Base-by-base conservation (phyloP, 176 grass and related monocot genomes). In the Phyllostachys edulis region DNA sequence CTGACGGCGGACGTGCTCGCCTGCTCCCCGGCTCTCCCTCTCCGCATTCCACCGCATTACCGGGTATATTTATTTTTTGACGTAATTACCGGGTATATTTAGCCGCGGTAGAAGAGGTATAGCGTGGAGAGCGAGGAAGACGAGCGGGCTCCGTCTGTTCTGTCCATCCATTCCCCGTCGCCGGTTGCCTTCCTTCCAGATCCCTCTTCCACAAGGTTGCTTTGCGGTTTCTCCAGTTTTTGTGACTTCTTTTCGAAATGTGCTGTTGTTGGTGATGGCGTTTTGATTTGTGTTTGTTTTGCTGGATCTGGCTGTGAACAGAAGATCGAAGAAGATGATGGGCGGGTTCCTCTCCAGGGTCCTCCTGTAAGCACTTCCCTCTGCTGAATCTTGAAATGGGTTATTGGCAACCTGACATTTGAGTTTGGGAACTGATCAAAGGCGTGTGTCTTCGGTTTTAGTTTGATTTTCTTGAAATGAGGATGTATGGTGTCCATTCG, bases 301-400 rank as follows among this genome's bases (percentile, higher is more conserved):
- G 38, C 6, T 80, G 86, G 87, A 89, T 92, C 79, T 89, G 79
- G 62, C 44, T 86, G 81, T 34, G 81, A 44, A 71, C 81, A 86
- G 85, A 7, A 63, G 50, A 42, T 44, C 66, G 71, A 71, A 55
- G 3, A 94, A 70, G 36, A 95, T 97, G 94, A 94, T 97, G 78
- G 94, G 91, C 78, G 89, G 89, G 37, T 94, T 97, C 85, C 69
- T 97, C 87, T 91, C 94, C 79, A 88, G 91, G 86, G 78, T 89
- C 40, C 87, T 97, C 27, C 50, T 94, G 94, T 97, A 90, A 97
- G 91, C 44, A 11, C 18, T 47, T 39, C 51, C 20, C 51, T 59
- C 21, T 74, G 15, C 60, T n/a, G 51, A 90, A 90, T 80, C 85
- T 90, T 75, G 59, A 21, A 87, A 44, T 68, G 50, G 69, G 80